Conservation (phyloP, 176 grass and related monocot species). For the Leersia perrieri region DNA sequence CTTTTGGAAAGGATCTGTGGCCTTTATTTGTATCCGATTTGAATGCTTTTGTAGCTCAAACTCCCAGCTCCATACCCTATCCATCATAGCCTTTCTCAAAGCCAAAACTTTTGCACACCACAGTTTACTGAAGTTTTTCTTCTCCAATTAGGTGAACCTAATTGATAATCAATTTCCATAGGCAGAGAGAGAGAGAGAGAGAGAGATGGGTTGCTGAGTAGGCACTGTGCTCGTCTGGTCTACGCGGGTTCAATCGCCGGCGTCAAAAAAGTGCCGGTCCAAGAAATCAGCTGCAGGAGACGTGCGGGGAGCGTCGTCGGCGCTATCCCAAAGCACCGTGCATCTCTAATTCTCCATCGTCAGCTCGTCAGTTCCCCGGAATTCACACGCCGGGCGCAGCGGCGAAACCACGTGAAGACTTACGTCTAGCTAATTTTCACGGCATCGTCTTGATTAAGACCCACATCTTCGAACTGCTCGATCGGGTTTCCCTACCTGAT, state of each 20-base stretch:
- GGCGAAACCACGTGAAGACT: background rate
- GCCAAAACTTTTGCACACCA: background rate
- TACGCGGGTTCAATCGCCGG: constrained; percentile 11
- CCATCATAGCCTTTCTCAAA: background rate
- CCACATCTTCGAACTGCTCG: background rate
- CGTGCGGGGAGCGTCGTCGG: constrained; percentile 1
- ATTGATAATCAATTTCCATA: background rate
- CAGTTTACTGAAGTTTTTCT: background rate
- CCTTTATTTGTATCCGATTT: background rate
- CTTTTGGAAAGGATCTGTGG: background rate
- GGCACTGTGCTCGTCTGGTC: background rate
- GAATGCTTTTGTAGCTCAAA: background rate
- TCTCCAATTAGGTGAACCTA: constrained; percentile 3
- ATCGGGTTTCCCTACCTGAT: background rate
- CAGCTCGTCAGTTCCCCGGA: too few species aligned
- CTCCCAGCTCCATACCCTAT: background rate
- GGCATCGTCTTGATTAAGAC: background rate
- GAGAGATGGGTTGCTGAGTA: background rate
- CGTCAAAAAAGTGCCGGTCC: constrained; percentile 27
- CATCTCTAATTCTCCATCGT: background rate
- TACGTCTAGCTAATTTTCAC: too few species aligned
- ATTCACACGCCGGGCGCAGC: too few species aligned
- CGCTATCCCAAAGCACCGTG: background rate
- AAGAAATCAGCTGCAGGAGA: constrained; percentile 36
- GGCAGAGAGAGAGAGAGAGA: background rate